Percentiles rank a stretch among this genome's conserved stretches.
These are phyloP conservation scores for Aureobasidium namibiae DNA, from an alignment of 2,329 filamentous ascomycete species.

Conservation along the genomic window DNA sequence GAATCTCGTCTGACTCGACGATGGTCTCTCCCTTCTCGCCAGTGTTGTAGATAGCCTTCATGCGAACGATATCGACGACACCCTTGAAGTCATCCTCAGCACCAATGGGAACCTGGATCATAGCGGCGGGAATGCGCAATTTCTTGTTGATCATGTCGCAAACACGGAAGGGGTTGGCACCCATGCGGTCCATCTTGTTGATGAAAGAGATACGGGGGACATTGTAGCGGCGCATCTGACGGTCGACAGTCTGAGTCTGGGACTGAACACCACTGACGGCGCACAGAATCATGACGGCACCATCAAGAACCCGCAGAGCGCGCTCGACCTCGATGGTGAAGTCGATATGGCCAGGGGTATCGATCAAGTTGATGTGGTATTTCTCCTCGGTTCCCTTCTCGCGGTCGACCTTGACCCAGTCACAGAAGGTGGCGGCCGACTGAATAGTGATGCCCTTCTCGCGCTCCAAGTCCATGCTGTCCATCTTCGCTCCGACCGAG, in stretches of 20 bases:
- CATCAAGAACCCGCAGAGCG: constrained; percentile 87
- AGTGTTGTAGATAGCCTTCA: constrained; percentile 90
- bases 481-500: constrained; percentile 96
- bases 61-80: constrained; percentile 83
- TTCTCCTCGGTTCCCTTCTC: constrained; percentile 65
- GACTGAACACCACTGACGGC: constrained; percentile 95
- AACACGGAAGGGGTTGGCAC: constrained; percentile 94
- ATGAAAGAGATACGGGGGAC: constrained; percentile 92
- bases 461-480: constrained; percentile 97
- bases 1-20: constrained; percentile 69
- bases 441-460: constrained; percentile 99
- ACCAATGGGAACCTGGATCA: constrained; percentile 90
- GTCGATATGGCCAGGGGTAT: constrained; percentile 96
- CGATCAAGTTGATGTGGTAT: constrained; percentile 97
- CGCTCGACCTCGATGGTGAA: constrained; percentile 98
- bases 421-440: constrained; percentile 93
- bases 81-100: constrained; percentile 85
- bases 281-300: constrained; percentile 96
- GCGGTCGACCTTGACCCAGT: constrained; percentile 72
- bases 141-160: constrained; percentile 97
- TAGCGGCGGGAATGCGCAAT: constrained; percentile 84
- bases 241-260: constrained; percentile 95
- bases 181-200: constrained; percentile 99
- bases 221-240: constrained; percentile 98
- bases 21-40: constrained; percentile 71